Conservation (phyloP, 805 yeast species). For the Wickerhamomyces chaumierensis region DNA sequence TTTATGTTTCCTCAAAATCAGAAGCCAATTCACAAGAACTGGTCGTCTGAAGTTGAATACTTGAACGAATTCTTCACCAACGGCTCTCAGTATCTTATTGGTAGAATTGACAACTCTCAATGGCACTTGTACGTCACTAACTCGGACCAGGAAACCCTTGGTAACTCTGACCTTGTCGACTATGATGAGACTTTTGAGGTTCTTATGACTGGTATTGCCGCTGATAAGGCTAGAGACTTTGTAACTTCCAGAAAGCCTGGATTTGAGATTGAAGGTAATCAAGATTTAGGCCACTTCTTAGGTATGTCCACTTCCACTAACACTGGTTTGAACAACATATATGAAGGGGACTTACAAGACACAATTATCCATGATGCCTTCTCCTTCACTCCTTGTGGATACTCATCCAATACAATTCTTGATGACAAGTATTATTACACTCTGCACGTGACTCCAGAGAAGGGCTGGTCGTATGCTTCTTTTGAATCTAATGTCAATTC, state of each 20-base stretch:
- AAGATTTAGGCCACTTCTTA: conserved; percentile 69
- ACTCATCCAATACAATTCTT: conserved; percentile 74
- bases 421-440: conserved; percentile 62
- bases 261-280: conserved; percentile 33
- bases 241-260: conserved; percentile 35
- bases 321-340: conserved; percentile 55
- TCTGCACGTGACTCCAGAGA: conserved; percentile 88
- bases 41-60: conserved; percentile 71
- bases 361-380: conserved; percentile 61
- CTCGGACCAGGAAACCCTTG: conserved; percentile 2
- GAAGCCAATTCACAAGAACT: conserved; percentile 65
- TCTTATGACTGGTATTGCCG: conserved; percentile 77
- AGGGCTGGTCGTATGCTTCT: conserved; percentile 91
- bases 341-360: conserved; percentile 25
- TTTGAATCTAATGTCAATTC: conserved; percentile 81
- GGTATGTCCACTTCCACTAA: conserved; percentile 60
- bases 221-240: conserved; percentile 45
- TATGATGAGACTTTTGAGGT: conserved; percentile 76
- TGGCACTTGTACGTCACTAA: conserved; percentile 83
- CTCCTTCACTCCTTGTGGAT: conserved; percentile 91
- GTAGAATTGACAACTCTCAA: conserved; percentile 70
- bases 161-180: conserved; percentile 4
- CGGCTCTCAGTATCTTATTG: conserved; percentile 66
- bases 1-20: conserved; percentile 91
- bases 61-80: conserved; percentile 53